phyloP scores from a whole-genome alignment of 1,139 yeast species.

The Pichia sp. region DNA sequence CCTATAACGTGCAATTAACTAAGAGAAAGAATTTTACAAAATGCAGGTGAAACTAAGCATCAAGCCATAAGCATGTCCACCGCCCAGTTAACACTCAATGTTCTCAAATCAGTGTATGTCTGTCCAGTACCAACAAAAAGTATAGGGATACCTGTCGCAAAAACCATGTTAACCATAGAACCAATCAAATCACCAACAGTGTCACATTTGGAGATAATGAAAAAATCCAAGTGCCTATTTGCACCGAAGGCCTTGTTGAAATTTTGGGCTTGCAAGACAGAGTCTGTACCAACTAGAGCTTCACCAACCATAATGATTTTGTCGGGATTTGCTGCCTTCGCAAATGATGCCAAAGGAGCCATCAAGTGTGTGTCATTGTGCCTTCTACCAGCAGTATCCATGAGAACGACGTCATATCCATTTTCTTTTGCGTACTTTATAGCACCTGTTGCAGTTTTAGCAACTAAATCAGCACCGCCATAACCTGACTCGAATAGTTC shows the following conservation, averaged over 20 bases:
- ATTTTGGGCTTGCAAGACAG: constrained; percentile 90
- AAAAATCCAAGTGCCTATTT: constrained; percentile 74
- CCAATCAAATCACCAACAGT: constrained; percentile 97
- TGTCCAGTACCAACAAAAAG: constrained; percentile 96
- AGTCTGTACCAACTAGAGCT: constrained; percentile 95
- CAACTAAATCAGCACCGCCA: constrained; percentile 91
- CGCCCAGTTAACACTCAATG: constrained; percentile 90
- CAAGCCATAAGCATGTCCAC: constrained; percentile 63
- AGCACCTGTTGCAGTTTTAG: constrained; percentile 92
- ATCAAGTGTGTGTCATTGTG: constrained; percentile 92
- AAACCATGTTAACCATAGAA: constrained; percentile 95
- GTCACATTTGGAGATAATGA: constrained; percentile 91
- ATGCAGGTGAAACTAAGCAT: no score
- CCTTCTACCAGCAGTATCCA: constrained; percentile 97
- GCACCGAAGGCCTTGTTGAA: constrained; percentile 93
- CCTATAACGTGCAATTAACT: neutral
- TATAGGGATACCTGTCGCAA: constrained; percentile 93
- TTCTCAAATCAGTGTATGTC: constrained; percentile 89
- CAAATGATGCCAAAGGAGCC: constrained; percentile 95
- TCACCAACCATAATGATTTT: constrained; percentile 98
- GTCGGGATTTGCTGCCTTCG: constrained; percentile 92
- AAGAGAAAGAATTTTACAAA: neutral
- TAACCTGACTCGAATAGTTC: constrained; percentile 92
- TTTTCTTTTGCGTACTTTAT: constrained; percentile 64
- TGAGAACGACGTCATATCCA: constrained; percentile 75